These are phyloP conservation scores for Thermochaetoides dissita DNA, from an alignment of 2,329 filamentous ascomycete genomes.

Conservation along the genomic window DNA sequence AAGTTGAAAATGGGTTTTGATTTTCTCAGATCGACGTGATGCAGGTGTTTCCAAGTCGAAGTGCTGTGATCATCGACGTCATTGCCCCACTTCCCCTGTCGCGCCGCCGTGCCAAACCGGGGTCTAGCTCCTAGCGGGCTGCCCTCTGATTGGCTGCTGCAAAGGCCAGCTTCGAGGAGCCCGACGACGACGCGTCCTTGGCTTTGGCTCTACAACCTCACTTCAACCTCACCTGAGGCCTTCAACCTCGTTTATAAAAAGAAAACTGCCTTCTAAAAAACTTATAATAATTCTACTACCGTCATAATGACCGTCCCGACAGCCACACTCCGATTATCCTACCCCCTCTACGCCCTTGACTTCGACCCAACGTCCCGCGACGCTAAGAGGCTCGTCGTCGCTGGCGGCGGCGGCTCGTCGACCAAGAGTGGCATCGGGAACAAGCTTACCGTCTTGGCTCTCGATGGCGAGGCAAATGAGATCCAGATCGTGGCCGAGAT, in stretches of 20 bases:
- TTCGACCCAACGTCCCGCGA: slow-evolving; percentile 81
- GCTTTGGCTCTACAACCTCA: not conserved
- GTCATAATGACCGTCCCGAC: slow-evolving; percentile 23
- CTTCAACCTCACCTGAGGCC: not conserved
- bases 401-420: slow-evolving; percentile 73
- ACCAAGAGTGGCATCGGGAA: slow-evolving; percentile 68
- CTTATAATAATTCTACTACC: too few relatives aligned
- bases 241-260: not conserved
- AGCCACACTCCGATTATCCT: slow-evolving; percentile 57
- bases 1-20: too few relatives aligned
- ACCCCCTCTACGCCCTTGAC: slow-evolving; percentile 75
- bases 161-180: not conserved
- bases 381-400: slow-evolving; percentile 62
- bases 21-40: too few relatives aligned
- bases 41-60: too few relatives aligned
- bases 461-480: slow-evolving; percentile 48
- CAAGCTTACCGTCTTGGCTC: slow-evolving; percentile 67
- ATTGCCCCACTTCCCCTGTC: too few relatives aligned
- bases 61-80: too few relatives aligned
- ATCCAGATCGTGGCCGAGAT: slow-evolving; percentile 56
- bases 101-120: too few relatives aligned
- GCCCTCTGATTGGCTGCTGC: slow-evolving; percentile 1
- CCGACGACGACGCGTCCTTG: not conserved
- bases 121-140: not conserved
- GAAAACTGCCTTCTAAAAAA: too few relatives aligned